A percentile compares a stretch with the other conserved stretches of the same genome.
These are phyloP conservation scores for Solanum ossicruentum DNA, from an alignment of 257 asterid species.

Conservation along the genomic window DNA sequence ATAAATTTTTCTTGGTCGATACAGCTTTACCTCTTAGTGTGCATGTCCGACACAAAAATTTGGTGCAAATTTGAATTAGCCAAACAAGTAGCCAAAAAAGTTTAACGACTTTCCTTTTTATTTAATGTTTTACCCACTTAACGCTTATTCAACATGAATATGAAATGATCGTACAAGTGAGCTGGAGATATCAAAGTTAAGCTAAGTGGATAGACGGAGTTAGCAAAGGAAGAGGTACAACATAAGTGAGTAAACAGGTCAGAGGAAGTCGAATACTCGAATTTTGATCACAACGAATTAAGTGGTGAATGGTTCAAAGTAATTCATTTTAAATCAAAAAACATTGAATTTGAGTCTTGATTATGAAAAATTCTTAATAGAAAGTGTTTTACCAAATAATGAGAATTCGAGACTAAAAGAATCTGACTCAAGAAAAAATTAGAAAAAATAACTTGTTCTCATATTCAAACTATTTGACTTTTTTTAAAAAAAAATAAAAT, in stretches of 20 bases:
- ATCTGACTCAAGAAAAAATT: background rate
- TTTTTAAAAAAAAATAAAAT: background rate
- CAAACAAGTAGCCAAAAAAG: background rate
- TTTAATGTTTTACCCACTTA: background rate
- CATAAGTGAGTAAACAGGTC: too few relatives aligned
- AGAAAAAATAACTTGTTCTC: background rate
- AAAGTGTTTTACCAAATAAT: background rate
- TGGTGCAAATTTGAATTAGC: background rate
- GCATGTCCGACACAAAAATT: background rate
- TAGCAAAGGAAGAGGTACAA: too few relatives aligned
- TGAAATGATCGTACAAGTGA: background rate
- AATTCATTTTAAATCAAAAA: background rate
- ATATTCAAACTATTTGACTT: background rate
- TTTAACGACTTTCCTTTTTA: background rate
- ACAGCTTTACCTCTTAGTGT: background rate
- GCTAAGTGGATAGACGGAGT: background rate
- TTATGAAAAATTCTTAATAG: background rate
- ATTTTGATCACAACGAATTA: too few relatives aligned
- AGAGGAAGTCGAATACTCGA: too few relatives aligned
- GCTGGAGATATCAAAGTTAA: background rate
- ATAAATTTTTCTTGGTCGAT: background rate
- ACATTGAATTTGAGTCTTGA: background rate
- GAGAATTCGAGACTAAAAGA: too few relatives aligned
- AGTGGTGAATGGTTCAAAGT: background rate
- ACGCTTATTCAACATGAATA: background rate